These are phyloP conservation scores for Coccomyxa sp. DNA, from an alignment of 139 green algal species.

Conservation along the genomic window DNA sequence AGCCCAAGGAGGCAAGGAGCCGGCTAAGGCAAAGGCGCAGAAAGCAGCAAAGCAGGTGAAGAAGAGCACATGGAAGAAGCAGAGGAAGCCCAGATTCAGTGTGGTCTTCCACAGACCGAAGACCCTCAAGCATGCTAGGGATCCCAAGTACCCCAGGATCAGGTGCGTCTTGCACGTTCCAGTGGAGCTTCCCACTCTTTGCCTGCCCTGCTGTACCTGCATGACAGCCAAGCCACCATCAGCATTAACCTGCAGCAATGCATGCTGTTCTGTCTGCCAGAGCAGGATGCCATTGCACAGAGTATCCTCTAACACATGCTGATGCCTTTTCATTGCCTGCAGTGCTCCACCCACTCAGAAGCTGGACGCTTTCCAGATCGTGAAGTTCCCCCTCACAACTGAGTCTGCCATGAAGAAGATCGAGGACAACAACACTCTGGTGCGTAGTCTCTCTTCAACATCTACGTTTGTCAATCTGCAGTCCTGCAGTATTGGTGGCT, in stretches of 20 bases:
- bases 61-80: slow-evolving; percentile 79
- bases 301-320: too few species aligned
- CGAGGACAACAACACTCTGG: slow-evolving; percentile 99
- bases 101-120: slow-evolving; percentile 89
- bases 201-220: too few species aligned
- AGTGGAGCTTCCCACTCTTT: too few species aligned
- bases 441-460: slow-evolving; percentile 30
- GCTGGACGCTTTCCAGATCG: slow-evolving; percentile 81
- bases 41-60: slow-evolving; percentile 92
- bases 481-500: too few species aligned
- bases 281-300: too few species aligned
- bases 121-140: slow-evolving; percentile 79
- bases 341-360: slow-evolving; percentile 64
- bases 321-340: slow-evolving; percentile 14
- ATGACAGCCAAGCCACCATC: too few species aligned
- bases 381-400: slow-evolving; percentile 97
- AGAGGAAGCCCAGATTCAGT: slow-evolving; percentile 72
- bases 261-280: not conserved
- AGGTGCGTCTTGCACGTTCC: slow-evolving; percentile 58
- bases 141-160: slow-evolving; percentile 81
- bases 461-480: slow-evolving; percentile 3
- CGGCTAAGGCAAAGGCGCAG: slow-evolving; percentile 51
- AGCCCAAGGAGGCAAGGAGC: slow-evolving; percentile 5
- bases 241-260: slow-evolving; percentile 5
- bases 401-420: slow-evolving; percentile 99